Evolutionary conservation across 179 eudicot genomes (phyloP).

Genomic region (Corrigiola litoralis): DNA sequence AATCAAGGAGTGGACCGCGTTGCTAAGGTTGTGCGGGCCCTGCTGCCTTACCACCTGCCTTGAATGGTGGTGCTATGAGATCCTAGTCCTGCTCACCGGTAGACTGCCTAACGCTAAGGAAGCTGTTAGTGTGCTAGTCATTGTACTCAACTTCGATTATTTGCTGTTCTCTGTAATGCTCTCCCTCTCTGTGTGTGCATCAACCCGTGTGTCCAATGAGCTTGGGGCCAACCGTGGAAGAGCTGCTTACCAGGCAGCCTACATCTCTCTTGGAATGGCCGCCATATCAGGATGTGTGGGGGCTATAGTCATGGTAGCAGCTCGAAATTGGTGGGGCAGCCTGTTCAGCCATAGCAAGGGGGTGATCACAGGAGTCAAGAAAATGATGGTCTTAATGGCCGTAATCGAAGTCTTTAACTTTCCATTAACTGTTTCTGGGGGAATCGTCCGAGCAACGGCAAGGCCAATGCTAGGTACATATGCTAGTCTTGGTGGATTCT

Average conservation of each 20-base stretch:
- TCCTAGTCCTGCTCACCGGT: slow-evolving; percentile 69
- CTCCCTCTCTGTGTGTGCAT: slow-evolving; percentile 67
- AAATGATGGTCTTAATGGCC: slow-evolving; percentile 70
- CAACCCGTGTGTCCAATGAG: slow-evolving; percentile 79
- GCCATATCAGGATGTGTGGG: slow-evolving; percentile 43
- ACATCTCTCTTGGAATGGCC: slow-evolving; percentile 42
- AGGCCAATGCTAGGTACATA: slow-evolving; percentile 68
- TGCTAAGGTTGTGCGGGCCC: slow-evolving; percentile 55
- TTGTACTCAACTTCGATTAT: slow-evolving; percentile 87
- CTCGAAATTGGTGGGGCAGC: slow-evolving; percentile 58
- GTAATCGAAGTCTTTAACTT: slow-evolving; percentile 65
- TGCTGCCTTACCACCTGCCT: slow-evolving; percentile 89
- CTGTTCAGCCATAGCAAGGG: slow-evolving; percentile 54
- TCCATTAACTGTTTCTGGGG: slow-evolving; percentile 70
- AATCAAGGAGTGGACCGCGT: slow-evolving; percentile 45
- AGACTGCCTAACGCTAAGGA: slow-evolving; percentile 52
- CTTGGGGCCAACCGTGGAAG: slow-evolving; percentile 58
- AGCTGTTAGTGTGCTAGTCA: slow-evolving; percentile 61
- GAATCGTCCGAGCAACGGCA: slow-evolving; percentile 79
- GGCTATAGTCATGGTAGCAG: slow-evolving; percentile 43
- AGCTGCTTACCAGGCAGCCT: slow-evolving; percentile 47
- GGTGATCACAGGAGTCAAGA: slow-evolving; percentile 52
- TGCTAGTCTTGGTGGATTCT: slow-evolving; percentile 73
- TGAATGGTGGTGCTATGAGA: slow-evolving; percentile 97
- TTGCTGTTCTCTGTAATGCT: slow-evolving; percentile 77